These are phyloP conservation scores for Wallacemonas sp. DNA, from an alignment of 208 protist genomes.

Conservation along the genomic window DNA sequence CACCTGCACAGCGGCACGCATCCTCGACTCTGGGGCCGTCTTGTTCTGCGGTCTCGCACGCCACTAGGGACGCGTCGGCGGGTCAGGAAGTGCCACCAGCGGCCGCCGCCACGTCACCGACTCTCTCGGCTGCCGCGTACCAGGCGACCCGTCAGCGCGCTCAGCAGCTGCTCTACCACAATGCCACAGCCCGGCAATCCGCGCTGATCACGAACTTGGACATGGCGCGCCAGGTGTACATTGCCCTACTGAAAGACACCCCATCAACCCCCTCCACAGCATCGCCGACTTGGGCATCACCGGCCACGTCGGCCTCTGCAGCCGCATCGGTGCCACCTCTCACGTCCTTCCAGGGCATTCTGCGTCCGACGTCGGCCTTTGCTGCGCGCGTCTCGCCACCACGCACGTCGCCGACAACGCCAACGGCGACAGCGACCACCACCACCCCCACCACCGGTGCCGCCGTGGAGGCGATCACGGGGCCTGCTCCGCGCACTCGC, in stretches of 20 bases:
- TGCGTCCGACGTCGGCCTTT: neutral
- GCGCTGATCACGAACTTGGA: constrained; percentile 9
- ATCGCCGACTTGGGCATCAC: neutral
- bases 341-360: constrained; percentile 1
- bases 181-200: constrained; percentile 19
- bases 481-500: neutral
- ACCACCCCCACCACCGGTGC: neutral
- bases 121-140: neutral
- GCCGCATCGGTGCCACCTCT: neutral
- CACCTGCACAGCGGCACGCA: neutral
- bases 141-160: constrained; percentile 18
- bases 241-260: neutral
- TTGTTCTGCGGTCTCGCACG: no score
- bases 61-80: no score
- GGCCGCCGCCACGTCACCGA: neutral
- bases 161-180: constrained; percentile 19
- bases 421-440: neutral
- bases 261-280: neutral
- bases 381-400: neutral
- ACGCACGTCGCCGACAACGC: neutral
- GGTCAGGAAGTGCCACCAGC: constrained; percentile 9
- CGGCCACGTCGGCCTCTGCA: neutral
- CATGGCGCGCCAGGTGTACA: constrained; percentile 19
- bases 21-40: no score
- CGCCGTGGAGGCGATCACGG: neutral